Evolutionary conservation across 306 rosid species (phyloP).

Genomic region (Casuarina equisetifolia): DNA sequence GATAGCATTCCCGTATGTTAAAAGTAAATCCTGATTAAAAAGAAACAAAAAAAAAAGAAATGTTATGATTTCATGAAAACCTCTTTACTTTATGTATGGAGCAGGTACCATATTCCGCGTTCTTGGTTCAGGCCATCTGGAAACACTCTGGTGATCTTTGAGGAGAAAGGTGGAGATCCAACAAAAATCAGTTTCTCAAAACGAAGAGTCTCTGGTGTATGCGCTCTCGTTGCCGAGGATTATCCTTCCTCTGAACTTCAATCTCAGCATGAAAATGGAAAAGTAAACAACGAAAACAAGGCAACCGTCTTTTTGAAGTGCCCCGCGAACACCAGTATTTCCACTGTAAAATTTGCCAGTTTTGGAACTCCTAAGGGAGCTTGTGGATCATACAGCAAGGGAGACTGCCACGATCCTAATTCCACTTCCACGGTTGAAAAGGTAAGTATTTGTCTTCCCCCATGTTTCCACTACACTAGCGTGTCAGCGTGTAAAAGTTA

Average conservation of each 20-base stretch:
- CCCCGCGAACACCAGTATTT: slow-evolving; percentile 45
- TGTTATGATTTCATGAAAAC: background rate
- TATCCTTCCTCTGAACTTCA: slow-evolving; percentile 51
- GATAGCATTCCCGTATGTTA: background rate
- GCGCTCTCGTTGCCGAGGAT: slow-evolving; percentile 66
- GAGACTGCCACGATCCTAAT: slow-evolving; percentile 78
- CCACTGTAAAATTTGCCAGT: slow-evolving; percentile 73
- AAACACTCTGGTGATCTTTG: slow-evolving; percentile 76
- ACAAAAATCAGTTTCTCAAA: slow-evolving; percentile 48
- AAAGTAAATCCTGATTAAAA: background rate
- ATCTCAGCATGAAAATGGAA: slow-evolving; percentile 41
- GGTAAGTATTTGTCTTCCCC: slow-evolving; percentile 38
- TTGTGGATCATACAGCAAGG: slow-evolving; percentile 67
- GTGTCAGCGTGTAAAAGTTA: background rate
- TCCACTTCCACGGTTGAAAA: slow-evolving; percentile 61
- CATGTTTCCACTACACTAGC: slow-evolving; percentile 5
- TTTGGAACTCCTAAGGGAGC: slow-evolving; percentile 77
- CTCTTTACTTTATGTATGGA: slow-evolving; percentile 15
- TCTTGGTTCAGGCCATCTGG: slow-evolving; percentile 96
- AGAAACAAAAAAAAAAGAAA: background rate
- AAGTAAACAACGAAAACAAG: slow-evolving; percentile 24
- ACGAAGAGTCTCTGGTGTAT: slow-evolving; percentile 52
- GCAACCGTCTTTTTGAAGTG: slow-evolving; percentile 54
- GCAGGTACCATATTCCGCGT: slow-evolving; percentile 94
- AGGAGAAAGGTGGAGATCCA: slow-evolving; percentile 94